Evolutionary conservation across 257 asterid genomes (phyloP), one percentile per base, ranked within the genome.

Genomic region (Jacaranda mimosifolia): DNA sequence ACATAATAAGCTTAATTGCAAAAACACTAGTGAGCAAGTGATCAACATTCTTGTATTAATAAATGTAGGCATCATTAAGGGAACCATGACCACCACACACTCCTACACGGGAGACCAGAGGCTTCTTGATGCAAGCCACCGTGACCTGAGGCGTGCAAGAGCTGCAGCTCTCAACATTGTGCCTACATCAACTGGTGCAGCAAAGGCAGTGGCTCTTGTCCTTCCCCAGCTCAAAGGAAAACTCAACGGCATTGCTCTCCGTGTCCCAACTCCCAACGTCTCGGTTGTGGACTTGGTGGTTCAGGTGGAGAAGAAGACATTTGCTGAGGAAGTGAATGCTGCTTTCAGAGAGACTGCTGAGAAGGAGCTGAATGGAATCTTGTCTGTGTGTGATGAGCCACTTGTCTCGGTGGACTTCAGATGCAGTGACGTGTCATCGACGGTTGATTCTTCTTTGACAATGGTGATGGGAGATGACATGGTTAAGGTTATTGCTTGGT

Each of bases 31-130:
- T 5, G 63, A 19, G 15, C 39, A 32, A 32, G n/a, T 32, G 66
- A 60, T 5, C 46, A 40, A 40, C 32, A 14, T 14, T 53, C 7
- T 53, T 53, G 12, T 17, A 9, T 58, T 19, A 3, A 59, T 26
- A 32, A 9, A 64, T 67, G 21, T 49, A 92, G 98, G 98, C 21
- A 95, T 95, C 83, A 92, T 95, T 80, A 95, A 95, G 85, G 99
- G 99, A 80, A 95, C 98, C 19, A 95, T 95, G 99, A 94, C 99
- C 77, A 94, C 99, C n/a, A 94, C 99, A 3, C 99, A 94, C 95
- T 94, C 99, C 68, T 95, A 95, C 91, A 92, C 99, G 6, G 99
- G 98, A 39, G 99, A 95, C 93, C 98, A 95, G 78, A 86, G 99
- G 87, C 96, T 95, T 68, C 98, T 92, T 4, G 99, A 95, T 40